Conservation (phyloP, 2,329 filamentous ascomycete species). For the Arthroderma sp. region DNA sequence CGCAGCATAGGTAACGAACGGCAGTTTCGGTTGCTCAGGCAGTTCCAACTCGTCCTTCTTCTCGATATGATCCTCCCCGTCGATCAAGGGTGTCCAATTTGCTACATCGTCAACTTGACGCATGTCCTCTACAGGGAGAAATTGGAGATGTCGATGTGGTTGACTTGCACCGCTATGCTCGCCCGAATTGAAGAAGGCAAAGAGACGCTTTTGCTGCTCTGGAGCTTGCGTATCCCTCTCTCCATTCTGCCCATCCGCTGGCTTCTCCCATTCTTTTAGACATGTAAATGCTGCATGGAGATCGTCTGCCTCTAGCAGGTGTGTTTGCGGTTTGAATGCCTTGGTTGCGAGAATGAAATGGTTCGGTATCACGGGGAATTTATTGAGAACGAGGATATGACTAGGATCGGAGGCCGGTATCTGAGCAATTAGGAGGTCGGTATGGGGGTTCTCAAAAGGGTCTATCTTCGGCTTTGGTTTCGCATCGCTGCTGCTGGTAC, state of each 20-base stretch:
- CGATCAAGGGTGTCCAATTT: conserved; percentile 41
- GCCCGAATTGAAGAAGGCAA: conserved; percentile 41
- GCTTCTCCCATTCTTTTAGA: conserved; percentile 29
- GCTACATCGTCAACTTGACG: conserved; percentile 9
- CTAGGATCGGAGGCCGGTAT: conserved; percentile 27
- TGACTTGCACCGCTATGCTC: conserved; percentile 39
- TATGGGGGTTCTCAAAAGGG: conserved; percentile 34
- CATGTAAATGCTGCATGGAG: conserved; percentile 32
- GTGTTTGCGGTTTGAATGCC: conserved; percentile 32
- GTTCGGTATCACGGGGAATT: conserved; percentile 38
- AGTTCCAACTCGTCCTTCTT: conserved; percentile 6
- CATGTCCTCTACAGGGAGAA: conserved; percentile 38
- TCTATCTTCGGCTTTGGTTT: conserved; percentile 26
- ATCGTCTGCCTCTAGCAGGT: conserved; percentile 34
- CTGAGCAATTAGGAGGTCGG: conserved; percentile 32
- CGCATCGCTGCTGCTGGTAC: conserved; percentile 4
- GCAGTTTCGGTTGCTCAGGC: conserved; percentile 27
- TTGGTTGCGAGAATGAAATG: conserved; percentile 41
- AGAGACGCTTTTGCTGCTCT: conserved; percentile 23
- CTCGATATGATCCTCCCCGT: conserved; percentile 16
- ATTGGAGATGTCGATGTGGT: conserved; percentile 38
- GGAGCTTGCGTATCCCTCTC: not conserved
- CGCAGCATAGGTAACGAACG: conserved; percentile 40
- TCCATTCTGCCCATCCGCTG: not conserved
- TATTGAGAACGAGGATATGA: conserved; percentile 37